Evolutionary conservation across 768 basidiomycete genomes (phyloP), one percentile per base, ranked within the genome.

Genomic region (Tephrocybe sp.): DNA sequence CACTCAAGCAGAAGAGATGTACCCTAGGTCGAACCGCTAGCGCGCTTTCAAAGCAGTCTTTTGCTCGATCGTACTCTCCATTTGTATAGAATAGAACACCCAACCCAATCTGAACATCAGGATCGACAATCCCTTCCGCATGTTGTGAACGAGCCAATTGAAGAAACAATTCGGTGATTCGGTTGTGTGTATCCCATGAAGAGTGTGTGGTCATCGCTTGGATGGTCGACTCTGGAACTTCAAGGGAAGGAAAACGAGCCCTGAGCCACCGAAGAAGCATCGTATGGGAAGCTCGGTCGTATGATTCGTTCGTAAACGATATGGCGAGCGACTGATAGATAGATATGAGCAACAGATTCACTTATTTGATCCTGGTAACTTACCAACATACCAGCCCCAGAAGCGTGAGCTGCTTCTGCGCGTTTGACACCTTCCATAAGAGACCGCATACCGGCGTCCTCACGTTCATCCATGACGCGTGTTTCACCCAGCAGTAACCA

Each of bases 401-500:
- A 62, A n/a, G 77, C 78, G 24, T 84, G 84, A 15, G 75, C 79
- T 27, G 74, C 74, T 58, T 89, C 85, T 4, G 86, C 88, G 44
- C 71, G 70, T 56, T 71, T 76, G 5, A 89, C 84, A 36, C 91
- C 88, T 64, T 92, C 82, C 42, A 74, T 72, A 27, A 94, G 72
- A 2, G 92, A 92, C 25, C 81, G 79, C 79, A 95, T 86, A 11
- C 86, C 91, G 15, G 80, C 76, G 27, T 90, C 86, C 65, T 92
- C 91, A 9, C 87, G 82, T 62, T 93, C 91, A 55, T 93, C 91
- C 91, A 93, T 87, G 58, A 84, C 86, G 49, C 93, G 79, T 0
- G 88, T 88, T 66, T 95, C 89, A 9, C 96, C 96, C 2, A 98
- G 73, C 16, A 96, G 73, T 44, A 92, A 84, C 96, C 96, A 99